These are phyloP conservation scores for Venturiaceae sp. DNA, from an alignment of 2,329 filamentous ascomycete genomes.

Conservation along the genomic window DNA sequence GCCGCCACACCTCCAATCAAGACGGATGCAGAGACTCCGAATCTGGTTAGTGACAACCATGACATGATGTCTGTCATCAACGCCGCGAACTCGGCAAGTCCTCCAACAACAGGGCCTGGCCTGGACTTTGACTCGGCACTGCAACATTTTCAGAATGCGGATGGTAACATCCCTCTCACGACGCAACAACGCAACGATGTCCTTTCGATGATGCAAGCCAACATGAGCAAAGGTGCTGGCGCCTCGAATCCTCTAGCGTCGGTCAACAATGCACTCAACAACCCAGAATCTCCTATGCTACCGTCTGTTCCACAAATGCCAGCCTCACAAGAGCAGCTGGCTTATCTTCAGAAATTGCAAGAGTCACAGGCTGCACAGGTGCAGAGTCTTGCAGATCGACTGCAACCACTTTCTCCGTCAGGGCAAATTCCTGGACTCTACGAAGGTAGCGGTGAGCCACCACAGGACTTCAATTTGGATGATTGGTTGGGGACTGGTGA, in stretches of 20 bases:
- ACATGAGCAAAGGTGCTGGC: background rate
- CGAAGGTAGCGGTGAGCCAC: slow-evolving; percentile 14
- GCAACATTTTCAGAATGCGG: slow-evolving; percentile 36
- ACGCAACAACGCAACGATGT: slow-evolving; percentile 37
- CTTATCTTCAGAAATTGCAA: slow-evolving; percentile 69
- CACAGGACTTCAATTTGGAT: slow-evolving; percentile 5
- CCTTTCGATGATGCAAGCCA: slow-evolving; percentile 30
- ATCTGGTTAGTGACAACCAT: slow-evolving; percentile 28
- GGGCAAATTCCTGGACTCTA: slow-evolving; percentile 65
- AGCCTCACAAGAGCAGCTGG: slow-evolving; percentile 58
- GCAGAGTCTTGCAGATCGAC: slow-evolving; percentile 60
- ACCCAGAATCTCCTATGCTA: slow-evolving; percentile 44
- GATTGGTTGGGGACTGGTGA: slow-evolving; percentile 4
- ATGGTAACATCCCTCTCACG: slow-evolving; percentile 36
- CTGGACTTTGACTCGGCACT: slow-evolving; percentile 38
- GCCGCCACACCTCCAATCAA: slow-evolving; percentile 25
- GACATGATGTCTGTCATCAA: slow-evolving; percentile 43
- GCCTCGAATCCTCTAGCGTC: background rate
- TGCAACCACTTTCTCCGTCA: slow-evolving; percentile 72
- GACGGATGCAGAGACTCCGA: slow-evolving; percentile 27
- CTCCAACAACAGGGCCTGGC: slow-evolving; percentile 19
- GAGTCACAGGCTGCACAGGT: slow-evolving; percentile 70
- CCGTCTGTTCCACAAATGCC: slow-evolving; percentile 49
- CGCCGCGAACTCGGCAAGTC: slow-evolving; percentile 29
- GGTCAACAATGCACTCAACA: slow-evolving; percentile 46